phyloP scores from a whole-genome alignment of 2,329 filamentous ascomycete species.

The Botryotinia globosa region DNA sequence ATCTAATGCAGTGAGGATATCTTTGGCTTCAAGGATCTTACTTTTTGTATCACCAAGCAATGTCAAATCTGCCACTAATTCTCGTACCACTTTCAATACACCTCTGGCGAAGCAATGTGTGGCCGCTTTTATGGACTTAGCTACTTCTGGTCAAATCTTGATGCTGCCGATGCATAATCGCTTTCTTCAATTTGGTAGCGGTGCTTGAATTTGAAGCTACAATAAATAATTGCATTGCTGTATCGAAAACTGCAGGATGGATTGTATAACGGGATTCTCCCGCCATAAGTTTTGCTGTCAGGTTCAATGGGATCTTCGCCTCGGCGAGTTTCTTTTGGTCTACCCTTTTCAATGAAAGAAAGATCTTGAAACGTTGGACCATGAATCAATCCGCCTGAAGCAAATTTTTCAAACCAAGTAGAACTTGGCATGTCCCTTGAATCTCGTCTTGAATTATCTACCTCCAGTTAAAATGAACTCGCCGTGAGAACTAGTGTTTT shows the following conservation, averaged over 20 bases:
- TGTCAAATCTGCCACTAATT: not conserved
- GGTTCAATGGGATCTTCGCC: not conserved
- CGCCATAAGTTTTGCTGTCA: not conserved
- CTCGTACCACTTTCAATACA: not conserved
- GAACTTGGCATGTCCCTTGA: not conserved
- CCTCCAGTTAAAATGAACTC: not conserved
- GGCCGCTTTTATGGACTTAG: not conserved
- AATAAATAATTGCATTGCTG: not conserved
- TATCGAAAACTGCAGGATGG: slow-evolving; percentile 37
- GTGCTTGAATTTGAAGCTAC: not conserved
- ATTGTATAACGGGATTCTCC: slow-evolving; percentile 35
- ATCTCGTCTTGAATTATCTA: not conserved
- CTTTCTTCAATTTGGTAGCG: not conserved
- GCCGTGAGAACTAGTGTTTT: not conserved
- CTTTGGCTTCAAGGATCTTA: not conserved
- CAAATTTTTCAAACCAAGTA: not conserved
- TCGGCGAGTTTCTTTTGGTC: not conserved
- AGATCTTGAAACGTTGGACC: not conserved
- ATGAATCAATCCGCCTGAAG: not conserved
- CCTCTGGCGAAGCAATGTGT: not conserved
- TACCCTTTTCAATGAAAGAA: not conserved
- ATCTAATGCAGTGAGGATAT: not conserved
- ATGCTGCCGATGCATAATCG: not conserved
- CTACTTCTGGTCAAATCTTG: not conserved
- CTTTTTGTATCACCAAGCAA: not conserved